Base-by-base conservation (phyloP, 2,329 filamentous ascomycete species). In the Chalara sp. region DNA sequence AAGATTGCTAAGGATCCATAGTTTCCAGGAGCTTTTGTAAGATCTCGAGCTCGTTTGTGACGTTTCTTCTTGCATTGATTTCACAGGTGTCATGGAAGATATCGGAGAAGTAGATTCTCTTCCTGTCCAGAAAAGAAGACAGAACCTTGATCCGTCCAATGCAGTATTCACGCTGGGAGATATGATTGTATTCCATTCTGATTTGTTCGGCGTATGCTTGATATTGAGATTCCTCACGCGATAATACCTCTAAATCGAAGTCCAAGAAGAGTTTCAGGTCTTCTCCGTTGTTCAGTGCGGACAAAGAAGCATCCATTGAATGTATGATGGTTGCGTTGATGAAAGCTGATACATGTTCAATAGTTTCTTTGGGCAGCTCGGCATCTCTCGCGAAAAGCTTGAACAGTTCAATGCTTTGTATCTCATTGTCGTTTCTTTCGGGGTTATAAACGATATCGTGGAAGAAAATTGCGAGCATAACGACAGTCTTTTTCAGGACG, bases 211-310 rank as follows among this genome's bases (percentile, higher is more conserved):
- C 8, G 30, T 47, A 47, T 6, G n/a, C 8, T 33, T 5, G n/a
- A 30, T 47, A 47, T n/a, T 47, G 32, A 6, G 11, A 29, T 33
- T 32, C 39, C 12, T 39, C 45, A n/a, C 31, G 35, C 12, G 32
- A 32, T 21, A 47, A 8, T 3, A 47, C 45, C 45, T 39, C 45
- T 10, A 47, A 13, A 47, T 47, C 45, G 13, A 47, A 47, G 21
- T 47, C 45, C 33, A 47, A n/a, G 29, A 47, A 47, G 8, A 47
- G 29, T 21, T 39, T 35, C 6, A 47, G 13, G 31, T 47, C 45
- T 10, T 32, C 45, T 32, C 33, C 45, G 6, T 39, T 13, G 29
- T 47, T 21, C 29, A 29, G 32, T 12, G 10, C 45, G 5, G 21
- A 21, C 21, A 21, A 21, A 21, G 21, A 21, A 21, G 21, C 21